These are phyloP conservation scores for Colletotrichum chlorophyti DNA, from an alignment of 2,329 filamentous ascomycete genomes.

Conservation along the genomic window DNA sequence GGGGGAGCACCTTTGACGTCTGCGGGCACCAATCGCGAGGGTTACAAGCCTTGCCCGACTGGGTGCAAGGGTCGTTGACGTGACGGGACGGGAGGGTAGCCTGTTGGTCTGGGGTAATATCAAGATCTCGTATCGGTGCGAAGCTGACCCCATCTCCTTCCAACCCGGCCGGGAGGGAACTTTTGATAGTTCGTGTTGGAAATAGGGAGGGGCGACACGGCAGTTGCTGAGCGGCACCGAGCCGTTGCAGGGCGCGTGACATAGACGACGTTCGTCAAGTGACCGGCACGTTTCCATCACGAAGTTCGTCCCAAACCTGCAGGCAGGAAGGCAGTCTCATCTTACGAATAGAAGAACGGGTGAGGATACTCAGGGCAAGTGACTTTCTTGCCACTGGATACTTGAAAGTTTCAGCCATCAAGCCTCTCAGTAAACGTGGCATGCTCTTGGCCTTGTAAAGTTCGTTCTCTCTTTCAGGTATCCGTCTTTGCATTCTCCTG, in stretches of 20 bases:
- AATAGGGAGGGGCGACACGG: neutral
- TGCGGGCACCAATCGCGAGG: conserved; percentile 18
- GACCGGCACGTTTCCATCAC: neutral
- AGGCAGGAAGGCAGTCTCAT: too few species aligned
- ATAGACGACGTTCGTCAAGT: neutral
- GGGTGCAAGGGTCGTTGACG: neutral
- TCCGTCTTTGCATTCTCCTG: too few species aligned
- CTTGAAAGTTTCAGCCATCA: neutral
- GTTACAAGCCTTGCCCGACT: neutral
- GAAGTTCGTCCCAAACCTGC: neutral
- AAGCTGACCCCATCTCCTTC: neutral
- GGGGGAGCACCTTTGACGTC: neutral
- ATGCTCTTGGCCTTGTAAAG: neutral
- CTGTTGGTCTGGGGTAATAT: neutral
- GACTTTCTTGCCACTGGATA: too few species aligned
- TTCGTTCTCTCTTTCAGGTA: too few species aligned
- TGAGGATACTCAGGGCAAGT: too few species aligned
- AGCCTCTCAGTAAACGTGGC: neutral
- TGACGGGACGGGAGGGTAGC: neutral
- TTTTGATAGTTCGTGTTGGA: neutral
- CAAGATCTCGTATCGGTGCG: conserved; percentile 13
- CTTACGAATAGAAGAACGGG: too few species aligned
- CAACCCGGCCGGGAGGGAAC: neutral
- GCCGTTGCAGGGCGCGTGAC: neutral
- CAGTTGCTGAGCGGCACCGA: neutral